Evolutionary conservation across 345 rosid genomes (phyloP).

Genomic region (Lenwebbia sp.): DNA sequence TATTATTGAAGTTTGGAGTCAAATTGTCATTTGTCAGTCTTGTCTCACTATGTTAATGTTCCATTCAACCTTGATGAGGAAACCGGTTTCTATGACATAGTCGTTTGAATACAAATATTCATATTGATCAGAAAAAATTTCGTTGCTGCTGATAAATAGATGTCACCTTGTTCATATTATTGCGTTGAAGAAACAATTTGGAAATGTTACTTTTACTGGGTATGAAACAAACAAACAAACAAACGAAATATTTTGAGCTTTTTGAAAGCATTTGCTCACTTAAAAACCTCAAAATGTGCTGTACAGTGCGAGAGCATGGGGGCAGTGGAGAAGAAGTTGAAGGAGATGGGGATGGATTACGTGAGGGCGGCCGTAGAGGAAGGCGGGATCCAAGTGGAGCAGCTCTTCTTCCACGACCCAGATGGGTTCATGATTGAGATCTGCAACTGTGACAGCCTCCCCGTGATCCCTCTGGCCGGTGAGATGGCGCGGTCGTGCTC

Average conservation of each 20-base stretch:
- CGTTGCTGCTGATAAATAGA: background rate
- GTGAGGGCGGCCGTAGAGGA: slow-evolving; percentile 57
- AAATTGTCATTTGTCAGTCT: background rate
- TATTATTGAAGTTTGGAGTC: background rate
- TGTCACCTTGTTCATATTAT: background rate
- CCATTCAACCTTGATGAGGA: background rate
- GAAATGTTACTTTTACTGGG: background rate
- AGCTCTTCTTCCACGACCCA: slow-evolving; percentile 80
- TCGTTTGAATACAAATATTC: background rate
- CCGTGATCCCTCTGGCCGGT: slow-evolving; percentile 53
- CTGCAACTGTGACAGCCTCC: slow-evolving; percentile 72
- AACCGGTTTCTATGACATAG: background rate
- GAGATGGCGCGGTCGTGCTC: slow-evolving; percentile 50
- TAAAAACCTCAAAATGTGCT: background rate
- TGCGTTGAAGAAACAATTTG: background rate
- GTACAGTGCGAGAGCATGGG: slow-evolving; percentile 72
- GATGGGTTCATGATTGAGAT: slow-evolving; percentile 90
- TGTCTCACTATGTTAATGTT: background rate
- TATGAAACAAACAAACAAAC: background rate
- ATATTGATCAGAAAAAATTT: background rate
- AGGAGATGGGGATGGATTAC: slow-evolving; percentile 45
- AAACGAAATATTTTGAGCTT: background rate
- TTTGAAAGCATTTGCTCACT: background rate
- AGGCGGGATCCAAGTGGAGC: slow-evolving; percentile 77
- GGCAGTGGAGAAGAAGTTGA: slow-evolving; percentile 59